These are phyloP conservation scores for Stemphylium beticola DNA, from an alignment of 2,329 filamentous ascomycete genomes.

Conservation along the genomic window DNA sequence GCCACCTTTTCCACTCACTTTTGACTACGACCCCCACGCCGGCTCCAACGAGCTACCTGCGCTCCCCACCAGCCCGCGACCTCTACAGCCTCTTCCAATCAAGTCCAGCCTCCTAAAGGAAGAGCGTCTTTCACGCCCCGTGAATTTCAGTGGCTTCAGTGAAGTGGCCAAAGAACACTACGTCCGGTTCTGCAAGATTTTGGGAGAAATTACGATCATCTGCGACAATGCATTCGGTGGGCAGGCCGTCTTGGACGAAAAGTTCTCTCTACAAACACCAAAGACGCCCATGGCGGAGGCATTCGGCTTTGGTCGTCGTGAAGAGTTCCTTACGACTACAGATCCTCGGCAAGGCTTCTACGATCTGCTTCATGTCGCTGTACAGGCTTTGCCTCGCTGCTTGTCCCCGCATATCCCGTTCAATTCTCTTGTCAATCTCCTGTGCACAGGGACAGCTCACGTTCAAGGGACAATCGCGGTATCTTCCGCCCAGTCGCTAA, in stretches of 20 bases:
- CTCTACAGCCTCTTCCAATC: slow-evolving; percentile 39
- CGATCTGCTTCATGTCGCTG: slow-evolving; percentile 91
- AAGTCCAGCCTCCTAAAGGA: slow-evolving; percentile 57
- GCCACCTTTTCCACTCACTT: slow-evolving; percentile 82
- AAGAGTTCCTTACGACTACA: slow-evolving; percentile 73
- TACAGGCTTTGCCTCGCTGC: slow-evolving; percentile 94
- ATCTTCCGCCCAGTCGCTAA: slow-evolving; percentile 90
- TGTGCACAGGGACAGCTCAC: slow-evolving; percentile 96
- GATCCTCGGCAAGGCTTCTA: slow-evolving; percentile 96
- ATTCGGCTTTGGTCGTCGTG: slow-evolving; percentile 85
- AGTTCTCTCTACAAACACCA: slow-evolving; percentile 83
- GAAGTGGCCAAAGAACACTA: slow-evolving; percentile 86
- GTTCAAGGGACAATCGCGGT: slow-evolving; percentile 90
- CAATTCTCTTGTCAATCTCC: slow-evolving; percentile 88
- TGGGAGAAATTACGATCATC: slow-evolving; percentile 94
- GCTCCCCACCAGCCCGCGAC: slow-evolving; percentile 43
- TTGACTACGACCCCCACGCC: slow-evolving; percentile 54
- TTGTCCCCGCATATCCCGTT: slow-evolving; percentile 89
- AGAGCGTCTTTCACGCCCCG: slow-evolving; percentile 70
- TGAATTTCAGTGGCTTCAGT: slow-evolving; percentile 67
- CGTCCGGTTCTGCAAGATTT: slow-evolving; percentile 87
- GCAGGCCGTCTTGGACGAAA: slow-evolving; percentile 93
- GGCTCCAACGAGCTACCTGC: slow-evolving; percentile 46
- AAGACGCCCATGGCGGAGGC: slow-evolving; percentile 96
- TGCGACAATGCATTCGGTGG: slow-evolving; percentile 98